Base-by-base conservation (phyloP, 2,329 filamentous ascomycete genomes). In the Sporothrix inflata region DNA sequence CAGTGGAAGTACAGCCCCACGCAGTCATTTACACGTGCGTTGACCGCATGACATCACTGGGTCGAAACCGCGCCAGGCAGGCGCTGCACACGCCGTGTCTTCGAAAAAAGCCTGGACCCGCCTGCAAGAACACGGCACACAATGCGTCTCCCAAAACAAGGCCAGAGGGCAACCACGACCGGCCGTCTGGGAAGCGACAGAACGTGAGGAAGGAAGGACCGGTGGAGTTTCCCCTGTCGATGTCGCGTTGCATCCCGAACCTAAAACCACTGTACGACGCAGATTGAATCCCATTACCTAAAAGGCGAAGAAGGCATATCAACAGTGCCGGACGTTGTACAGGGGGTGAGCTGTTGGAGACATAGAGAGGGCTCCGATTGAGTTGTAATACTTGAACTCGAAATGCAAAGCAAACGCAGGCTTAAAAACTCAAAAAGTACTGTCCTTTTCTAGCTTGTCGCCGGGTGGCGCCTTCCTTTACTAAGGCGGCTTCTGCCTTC, bases 31-130 rank as follows among this genome's bases (percentile, higher is more conserved):
- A 34, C 63, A 66, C 24, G 63, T 66, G 63, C 63, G 14, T 1
- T n/a, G 5, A 34, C 21, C 21, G 27, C 4, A 66, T 66, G 63
- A 66, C 63, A 66, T 66, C 63, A 66, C 63, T 66, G 63, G 63
- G 24, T 30, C 24, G 40, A 66, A 34, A 42, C 11, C 42, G 34
- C 42, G 24, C 42, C 24, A 49, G 16, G 40, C 40, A 30, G n/a
- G 14, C n/a, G 11, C n/a, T n/a, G n/a, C 8, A 61, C 8, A 11
- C 19, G 6, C 8, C 57, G n/a, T n/a, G n/a, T n/a, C n/a, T n/a
- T n/a, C n/a, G n/a, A 3, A 34, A 34, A 34, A 34, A 34, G 19
- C 40, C 57, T 61, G 40, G 57, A 61, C 34, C 57, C 57, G 57
- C 34, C 57, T 9, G 34, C 40, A 40, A 42, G 11, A 21, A 34